Evolutionary conservation across 768 basidiomycete species (phyloP).

Genomic region (Xerocomellus amylosporus): DNA sequence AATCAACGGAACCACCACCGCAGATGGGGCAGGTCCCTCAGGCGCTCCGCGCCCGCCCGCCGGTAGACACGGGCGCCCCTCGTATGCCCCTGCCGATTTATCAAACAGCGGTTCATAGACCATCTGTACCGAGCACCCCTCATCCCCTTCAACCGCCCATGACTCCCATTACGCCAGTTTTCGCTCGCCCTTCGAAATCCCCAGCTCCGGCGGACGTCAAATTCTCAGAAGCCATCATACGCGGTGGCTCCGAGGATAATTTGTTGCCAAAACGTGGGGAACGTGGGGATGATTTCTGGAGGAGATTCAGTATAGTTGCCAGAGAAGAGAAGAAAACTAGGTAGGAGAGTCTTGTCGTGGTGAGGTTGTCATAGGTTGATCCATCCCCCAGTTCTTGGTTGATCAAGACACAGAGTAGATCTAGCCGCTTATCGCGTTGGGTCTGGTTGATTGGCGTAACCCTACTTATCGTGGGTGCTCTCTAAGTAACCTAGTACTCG

Average conservation of each 20-base stretch:
- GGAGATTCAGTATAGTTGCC: constrained; percentile 80
- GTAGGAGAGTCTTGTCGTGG: constrained; percentile 21
- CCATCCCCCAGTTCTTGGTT: constrained; percentile 56
- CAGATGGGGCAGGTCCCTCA: constrained; percentile 34
- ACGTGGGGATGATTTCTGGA: constrained; percentile 83
- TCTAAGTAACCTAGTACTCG: not conserved
- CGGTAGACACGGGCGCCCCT: constrained; percentile 15
- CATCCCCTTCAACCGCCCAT: constrained; percentile 76
- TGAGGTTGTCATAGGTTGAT: not conserved
- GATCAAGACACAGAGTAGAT: constrained; percentile 54
- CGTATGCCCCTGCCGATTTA: constrained; percentile 34
- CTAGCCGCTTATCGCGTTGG: constrained; percentile 56
- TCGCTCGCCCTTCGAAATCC: constrained; percentile 56
- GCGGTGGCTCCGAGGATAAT: constrained; percentile 66
- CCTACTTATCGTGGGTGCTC: constrained; percentile 48
- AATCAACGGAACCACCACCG: constrained; percentile 15
- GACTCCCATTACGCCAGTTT: constrained; percentile 76
- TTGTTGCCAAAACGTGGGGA: constrained; percentile 66
- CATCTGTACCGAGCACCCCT: constrained; percentile 50
- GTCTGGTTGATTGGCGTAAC: constrained; percentile 67
- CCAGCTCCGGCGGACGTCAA: constrained; percentile 42
- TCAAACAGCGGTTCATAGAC: constrained; percentile 28
- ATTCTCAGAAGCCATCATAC: constrained; percentile 58
- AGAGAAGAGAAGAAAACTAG: constrained; percentile 62
- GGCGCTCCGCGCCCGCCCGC: constrained; percentile 22